Evolutionary conservation across 306 rosid species (phyloP).

Genomic region (Mucuna pruriens): DNA sequence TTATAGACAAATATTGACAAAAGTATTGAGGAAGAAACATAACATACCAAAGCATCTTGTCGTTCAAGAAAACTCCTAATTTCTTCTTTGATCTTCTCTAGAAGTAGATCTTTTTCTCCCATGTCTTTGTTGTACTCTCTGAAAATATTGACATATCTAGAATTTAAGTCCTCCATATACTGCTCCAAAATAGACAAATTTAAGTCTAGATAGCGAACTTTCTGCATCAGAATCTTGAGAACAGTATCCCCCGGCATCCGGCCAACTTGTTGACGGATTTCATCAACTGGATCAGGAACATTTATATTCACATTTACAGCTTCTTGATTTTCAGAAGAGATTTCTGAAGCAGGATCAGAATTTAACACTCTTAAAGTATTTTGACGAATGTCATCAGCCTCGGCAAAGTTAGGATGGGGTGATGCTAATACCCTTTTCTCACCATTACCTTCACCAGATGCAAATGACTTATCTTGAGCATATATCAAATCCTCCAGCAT

Average conservation of each 20-base stretch:
- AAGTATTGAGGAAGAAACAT: conserved; percentile 27
- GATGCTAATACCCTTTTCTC: conserved; percentile 53
- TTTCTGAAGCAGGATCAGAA: conserved; percentile 46
- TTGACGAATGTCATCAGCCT: conserved; percentile 37
- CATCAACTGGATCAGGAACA: conserved; percentile 70
- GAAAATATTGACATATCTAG: conserved; percentile 70
- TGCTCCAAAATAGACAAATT: conserved; percentile 84
- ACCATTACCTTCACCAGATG: conserved; percentile 51
- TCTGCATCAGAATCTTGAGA: conserved; percentile 92
- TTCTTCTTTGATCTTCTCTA: conserved; percentile 69
- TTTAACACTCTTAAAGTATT: conserved; percentile 41
- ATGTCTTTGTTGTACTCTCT: conserved; percentile 66
- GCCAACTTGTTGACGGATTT: conserved; percentile 70
- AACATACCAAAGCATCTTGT: conserved; percentile 64
- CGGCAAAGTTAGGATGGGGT: conserved; percentile 43
- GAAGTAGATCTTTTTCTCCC: conserved; percentile 53
- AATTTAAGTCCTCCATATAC: conserved; percentile 77
- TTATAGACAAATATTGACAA: neutral
- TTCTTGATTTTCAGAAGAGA: conserved; percentile 45
- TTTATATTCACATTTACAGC: conserved; percentile 42
- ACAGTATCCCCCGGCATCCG: conserved; percentile 97
- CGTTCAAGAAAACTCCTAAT: conserved; percentile 54
- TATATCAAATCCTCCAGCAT: conserved; percentile 91
- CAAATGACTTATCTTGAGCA: conserved; percentile 50
- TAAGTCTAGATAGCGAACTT: conserved; percentile 75